Base-by-base conservation (phyloP, 495 filamentous ascomycete genomes). In the Talaromyces liani region DNA sequence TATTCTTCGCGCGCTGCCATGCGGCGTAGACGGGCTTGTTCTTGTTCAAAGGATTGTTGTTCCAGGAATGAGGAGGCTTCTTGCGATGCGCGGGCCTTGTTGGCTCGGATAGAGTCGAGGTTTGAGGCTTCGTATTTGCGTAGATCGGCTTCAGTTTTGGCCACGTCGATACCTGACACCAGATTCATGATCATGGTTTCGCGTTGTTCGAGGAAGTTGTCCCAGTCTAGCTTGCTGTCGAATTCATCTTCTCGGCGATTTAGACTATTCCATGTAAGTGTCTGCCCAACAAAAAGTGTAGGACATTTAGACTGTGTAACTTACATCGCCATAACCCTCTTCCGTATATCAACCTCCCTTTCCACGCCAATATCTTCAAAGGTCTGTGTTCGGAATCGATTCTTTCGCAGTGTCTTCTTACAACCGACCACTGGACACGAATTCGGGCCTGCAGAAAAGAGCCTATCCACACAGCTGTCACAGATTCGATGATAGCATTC, bases 401-500 rank as follows among this genome's bases (percentile, higher is more conserved):
- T 82, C 69, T 92, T 92, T 5, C 94, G 91, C 6, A 98, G 79
- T 0, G 93, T 97, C 66, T 87, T 85, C 66, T 83, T 82, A 75
- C 94, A 99, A 18, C 88, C 89, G 1, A 92, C 88, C 63, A 96
- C 89, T 5, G 94, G 94, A 67, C 94, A 99, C 54, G 89, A 87
- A 12, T 92, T 88, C 0, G 95, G 94, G 0, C 94, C 93, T 24
- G 87, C 86, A 25, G 88, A 89, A 84, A 97, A 98, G 65, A 97
- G 91, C 27, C 93, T 88, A 79, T 92, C 90, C 58, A 98, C 93
- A 80, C 94, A 98, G 36, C 88, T 90, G 69, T 87, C 85, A 77
- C 94, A 99, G 91, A 99, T 97, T 65, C 90, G 91, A 83, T 99
- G 94, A 82, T 98, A 99, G 83, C 94, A 99, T 79, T 95, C 91